phyloP scores from a whole-genome alignment of 805 yeast species.

The Blastobotrys robertii region DNA sequence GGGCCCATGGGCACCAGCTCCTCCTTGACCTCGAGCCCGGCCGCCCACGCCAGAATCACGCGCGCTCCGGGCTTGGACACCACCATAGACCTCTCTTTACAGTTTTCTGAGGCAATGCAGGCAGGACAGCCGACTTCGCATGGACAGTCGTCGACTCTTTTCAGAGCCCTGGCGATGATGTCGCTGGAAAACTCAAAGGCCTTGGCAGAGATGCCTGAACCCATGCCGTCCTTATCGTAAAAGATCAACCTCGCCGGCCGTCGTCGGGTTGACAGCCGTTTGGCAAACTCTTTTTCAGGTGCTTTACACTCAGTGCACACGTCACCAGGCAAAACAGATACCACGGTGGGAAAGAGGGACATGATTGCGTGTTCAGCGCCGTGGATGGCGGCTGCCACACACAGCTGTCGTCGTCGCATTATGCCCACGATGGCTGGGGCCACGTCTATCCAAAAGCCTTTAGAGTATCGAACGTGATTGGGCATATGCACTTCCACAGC shows the following conservation, averaged over 20 bases:
- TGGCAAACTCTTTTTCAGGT: constrained; percentile 90
- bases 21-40: constrained; percentile 44
- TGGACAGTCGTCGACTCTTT: constrained; percentile 52
- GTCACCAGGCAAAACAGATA: constrained; percentile 58
- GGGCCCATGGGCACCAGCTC: constrained; percentile 32
- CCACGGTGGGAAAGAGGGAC: constrained; percentile 63
- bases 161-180: constrained; percentile 45
- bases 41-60: constrained; percentile 51
- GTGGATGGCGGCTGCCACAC: constrained; percentile 87
- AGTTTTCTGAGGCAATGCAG: constrained; percentile 76
- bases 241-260: constrained; percentile 85
- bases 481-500: constrained; percentile 90
- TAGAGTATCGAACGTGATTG: constrained; percentile 56
- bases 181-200: constrained; percentile 72
- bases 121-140: constrained; percentile 63
- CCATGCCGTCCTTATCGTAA: constrained; percentile 81
- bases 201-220: constrained; percentile 70
- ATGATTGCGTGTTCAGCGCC: constrained; percentile 90
- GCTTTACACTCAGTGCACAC: constrained; percentile 93
- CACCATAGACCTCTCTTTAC: constrained; percentile 74
- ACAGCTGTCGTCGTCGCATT: constrained; percentile 47
- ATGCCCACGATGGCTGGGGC: constrained; percentile 55
- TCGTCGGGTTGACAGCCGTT: constrained; percentile 54
- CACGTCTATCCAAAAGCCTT: constrained; percentile 89
- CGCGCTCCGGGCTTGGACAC: constrained; percentile 80